Conservation (phyloP, 2,329 filamentous ascomycete genomes). For the Beauveria asiatica region DNA sequence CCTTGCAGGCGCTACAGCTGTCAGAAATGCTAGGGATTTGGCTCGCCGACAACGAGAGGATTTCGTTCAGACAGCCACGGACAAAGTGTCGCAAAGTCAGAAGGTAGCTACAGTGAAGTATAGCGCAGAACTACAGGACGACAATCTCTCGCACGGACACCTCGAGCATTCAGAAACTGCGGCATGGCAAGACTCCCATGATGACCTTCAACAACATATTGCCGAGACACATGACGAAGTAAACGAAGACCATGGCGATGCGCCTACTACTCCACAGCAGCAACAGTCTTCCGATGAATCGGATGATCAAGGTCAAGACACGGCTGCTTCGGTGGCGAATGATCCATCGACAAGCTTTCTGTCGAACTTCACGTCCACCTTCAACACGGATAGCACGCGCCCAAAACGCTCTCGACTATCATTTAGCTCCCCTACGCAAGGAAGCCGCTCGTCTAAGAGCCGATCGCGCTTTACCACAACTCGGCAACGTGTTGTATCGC, state of each 20-base stretch:
- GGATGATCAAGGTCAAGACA: background rate
- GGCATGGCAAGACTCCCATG: background rate
- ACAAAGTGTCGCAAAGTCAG: background rate
- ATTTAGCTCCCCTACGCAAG: too few species aligned
- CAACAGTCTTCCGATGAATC: background rate
- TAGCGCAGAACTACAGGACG: too few species aligned
- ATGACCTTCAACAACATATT: background rate
- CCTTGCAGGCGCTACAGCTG: constrained; percentile 25
- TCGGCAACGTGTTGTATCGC: too few species aligned
- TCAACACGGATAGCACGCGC: too few species aligned
- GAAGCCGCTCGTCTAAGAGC: too few species aligned
- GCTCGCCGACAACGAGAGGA: constrained; percentile 27
- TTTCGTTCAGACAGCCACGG: constrained; percentile 25
- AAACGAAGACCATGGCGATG: background rate
- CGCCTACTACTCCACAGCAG: background rate
- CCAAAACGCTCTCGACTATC: too few species aligned
- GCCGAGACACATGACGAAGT: background rate
- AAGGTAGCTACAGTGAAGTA: too few species aligned
- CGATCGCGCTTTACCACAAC: too few species aligned
- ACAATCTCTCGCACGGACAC: too few species aligned
- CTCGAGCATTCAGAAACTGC: background rate
- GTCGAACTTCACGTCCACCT: background rate
- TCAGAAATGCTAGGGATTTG: constrained; percentile 30
- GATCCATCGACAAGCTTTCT: background rate
- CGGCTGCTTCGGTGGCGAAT: background rate